Evolutionary conservation across 2,329 filamentous ascomycete genomes (phyloP).

Genomic region (Sporothrix brasiliensis): DNA sequence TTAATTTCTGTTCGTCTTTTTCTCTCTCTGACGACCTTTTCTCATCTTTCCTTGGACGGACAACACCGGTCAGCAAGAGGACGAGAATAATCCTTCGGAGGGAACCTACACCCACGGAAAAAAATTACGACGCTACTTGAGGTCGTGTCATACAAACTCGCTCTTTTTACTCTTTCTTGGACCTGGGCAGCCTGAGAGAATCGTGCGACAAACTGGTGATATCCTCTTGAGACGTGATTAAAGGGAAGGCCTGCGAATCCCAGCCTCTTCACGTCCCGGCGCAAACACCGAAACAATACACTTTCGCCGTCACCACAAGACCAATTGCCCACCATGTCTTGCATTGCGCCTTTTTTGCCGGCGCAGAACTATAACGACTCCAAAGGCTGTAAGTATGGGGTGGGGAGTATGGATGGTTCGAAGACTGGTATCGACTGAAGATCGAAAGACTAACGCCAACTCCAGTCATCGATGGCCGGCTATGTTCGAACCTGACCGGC

Average conservation of each 20-base stretch:
- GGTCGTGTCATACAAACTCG: background rate
- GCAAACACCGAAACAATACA: constrained; percentile 11
- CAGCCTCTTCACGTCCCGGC: background rate
- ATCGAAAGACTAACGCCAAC: background rate
- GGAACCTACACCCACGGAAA: background rate
- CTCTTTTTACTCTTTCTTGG: background rate
- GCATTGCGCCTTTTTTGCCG: constrained; percentile 32
- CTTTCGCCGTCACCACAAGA: background rate
- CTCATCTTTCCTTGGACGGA: constrained; percentile 17
- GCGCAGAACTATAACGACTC: constrained; percentile 33
- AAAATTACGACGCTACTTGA: background rate
- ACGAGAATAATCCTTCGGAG: constrained; percentile 10
- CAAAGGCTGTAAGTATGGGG: constrained; percentile 34
- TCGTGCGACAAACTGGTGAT: background rate
- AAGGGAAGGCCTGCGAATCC: background rate
- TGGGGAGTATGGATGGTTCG: background rate
- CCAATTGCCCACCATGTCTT: constrained; percentile 27
- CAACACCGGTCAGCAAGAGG: constrained; percentile 15
- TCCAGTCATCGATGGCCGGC: constrained; percentile 59
- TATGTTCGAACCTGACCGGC: constrained; percentile 54
- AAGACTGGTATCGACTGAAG: no score
- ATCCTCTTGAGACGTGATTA: background rate
- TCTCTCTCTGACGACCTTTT: background rate
- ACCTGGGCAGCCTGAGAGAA: background rate
- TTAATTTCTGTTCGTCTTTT: background rate